A percentile compares a stretch with the other conserved stretches of the same genome.
These are phyloP conservation scores for Prototheca wickerhamii DNA, from an alignment of 163 green algal genomes.

Conservation along the genomic window DNA sequence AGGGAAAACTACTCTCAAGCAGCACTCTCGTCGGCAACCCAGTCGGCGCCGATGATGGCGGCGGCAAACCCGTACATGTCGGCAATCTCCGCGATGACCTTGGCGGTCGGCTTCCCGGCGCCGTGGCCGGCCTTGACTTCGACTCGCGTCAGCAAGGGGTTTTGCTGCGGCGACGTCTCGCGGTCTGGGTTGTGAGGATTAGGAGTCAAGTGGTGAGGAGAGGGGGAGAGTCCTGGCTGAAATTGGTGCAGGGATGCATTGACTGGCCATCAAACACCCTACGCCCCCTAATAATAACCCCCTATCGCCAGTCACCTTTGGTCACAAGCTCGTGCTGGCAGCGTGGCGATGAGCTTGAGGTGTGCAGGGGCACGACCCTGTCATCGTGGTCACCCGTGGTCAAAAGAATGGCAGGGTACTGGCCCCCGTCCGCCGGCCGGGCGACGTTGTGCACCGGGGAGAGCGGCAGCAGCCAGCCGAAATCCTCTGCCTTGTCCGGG, in stretches of 20 bases:
- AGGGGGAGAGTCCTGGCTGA: too few relatives aligned
- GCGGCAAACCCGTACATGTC: slow-evolving; percentile 71
- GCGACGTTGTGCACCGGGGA: slow-evolving; percentile 89
- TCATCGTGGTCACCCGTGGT: slow-evolving; percentile 87
- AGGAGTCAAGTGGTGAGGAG: too few relatives aligned
- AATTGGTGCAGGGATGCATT: too few relatives aligned
- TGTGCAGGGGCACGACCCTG: slow-evolving; percentile 84
- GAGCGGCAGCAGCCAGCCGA: slow-evolving; percentile 62
- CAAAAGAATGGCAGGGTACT: slow-evolving; percentile 86
- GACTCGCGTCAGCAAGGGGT: slow-evolving; percentile 65
- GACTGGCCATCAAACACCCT: too few relatives aligned
- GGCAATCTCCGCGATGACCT: slow-evolving; percentile 67
- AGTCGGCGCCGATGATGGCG: slow-evolving; percentile 41
- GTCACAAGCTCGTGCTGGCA: slow-evolving; percentile 71
- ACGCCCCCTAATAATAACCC: too few relatives aligned
- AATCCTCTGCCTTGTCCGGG: slow-evolving; percentile 47
- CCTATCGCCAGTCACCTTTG: too few relatives aligned
- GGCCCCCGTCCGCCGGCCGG: slow-evolving; percentile 35
- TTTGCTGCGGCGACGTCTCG: slow-evolving; percentile 31
- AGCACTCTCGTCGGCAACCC: slow-evolving; percentile 26
- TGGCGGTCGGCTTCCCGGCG: slow-evolving; percentile 81
- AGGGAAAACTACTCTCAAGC: too few relatives aligned
- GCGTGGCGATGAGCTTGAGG: slow-evolving; percentile 72
- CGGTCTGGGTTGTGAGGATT: slow-evolving; percentile 2
- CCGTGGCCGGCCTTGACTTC: slow-evolving; percentile 69